Evolutionary conservation across 192 early-diverging fungal genomes (phyloP).

Genomic region (Phycomyces blakesleeanus): DNA sequence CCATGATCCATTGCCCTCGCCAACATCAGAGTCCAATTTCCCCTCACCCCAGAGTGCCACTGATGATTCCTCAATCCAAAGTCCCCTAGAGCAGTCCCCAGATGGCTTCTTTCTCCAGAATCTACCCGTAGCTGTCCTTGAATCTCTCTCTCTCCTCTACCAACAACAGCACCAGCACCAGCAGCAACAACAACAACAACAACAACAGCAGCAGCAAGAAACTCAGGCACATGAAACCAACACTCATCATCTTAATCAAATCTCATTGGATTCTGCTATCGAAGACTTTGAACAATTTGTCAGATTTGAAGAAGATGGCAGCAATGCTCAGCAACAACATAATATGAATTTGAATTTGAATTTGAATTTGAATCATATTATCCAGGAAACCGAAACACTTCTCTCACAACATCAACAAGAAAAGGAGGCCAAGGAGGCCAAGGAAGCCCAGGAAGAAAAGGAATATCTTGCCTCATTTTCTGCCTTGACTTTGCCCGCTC

Average conservation of each 20-base stretch:
- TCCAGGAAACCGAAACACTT: too few species aligned
- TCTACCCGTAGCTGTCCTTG: conserved; percentile 2
- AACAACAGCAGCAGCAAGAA: conserved; percentile 4
- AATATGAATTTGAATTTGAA: background rate
- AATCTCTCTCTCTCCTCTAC: background rate
- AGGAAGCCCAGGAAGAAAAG: too few species aligned
- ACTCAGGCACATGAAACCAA: background rate
- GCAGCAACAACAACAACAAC: conserved; percentile 3
- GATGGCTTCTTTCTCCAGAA: background rate
- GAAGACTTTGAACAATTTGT: conserved; percentile 19
- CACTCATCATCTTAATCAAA: background rate
- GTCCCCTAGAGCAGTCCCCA: background rate
- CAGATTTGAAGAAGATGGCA: conserved; percentile 17
- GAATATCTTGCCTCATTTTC: too few species aligned
- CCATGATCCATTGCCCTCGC: conserved; percentile 9
- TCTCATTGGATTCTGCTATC: background rate
- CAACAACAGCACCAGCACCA: conserved; percentile 6
- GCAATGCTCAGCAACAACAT: background rate
- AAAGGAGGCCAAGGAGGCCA: too few species aligned
- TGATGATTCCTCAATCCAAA: conserved; percentile 14
- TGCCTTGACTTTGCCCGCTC: too few species aligned
- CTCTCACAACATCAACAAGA: too few species aligned
- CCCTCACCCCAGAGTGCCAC: conserved; percentile 14
- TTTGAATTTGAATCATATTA: background rate
- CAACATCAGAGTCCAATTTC: conserved; percentile 8